Conservation (phyloP, 2,329 filamentous ascomycete species). For the Samsoniella hepiali region DNA sequence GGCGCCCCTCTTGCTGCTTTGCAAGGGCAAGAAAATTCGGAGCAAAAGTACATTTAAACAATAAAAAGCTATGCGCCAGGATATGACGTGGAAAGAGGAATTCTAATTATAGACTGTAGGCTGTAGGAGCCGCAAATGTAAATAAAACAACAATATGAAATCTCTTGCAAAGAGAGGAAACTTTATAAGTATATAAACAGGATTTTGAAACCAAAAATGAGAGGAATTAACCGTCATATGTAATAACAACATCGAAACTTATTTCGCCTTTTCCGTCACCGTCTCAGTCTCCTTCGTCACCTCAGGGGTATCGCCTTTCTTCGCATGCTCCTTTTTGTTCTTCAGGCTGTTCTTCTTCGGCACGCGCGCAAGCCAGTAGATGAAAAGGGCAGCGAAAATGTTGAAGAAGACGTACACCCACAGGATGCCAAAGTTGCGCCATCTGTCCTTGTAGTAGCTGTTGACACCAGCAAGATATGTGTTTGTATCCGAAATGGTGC, state of each 20-base stretch:
- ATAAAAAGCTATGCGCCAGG: neutral
- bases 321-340: conserved; percentile 23
- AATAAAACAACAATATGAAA: neutral
- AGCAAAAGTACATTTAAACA: conserved; percentile 15
- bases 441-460: conserved; percentile 56
- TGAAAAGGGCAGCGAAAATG: conserved; percentile 48
- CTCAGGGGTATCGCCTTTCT: neutral
- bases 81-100: neutral
- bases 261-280: neutral
- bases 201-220: neutral
- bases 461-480: conserved; percentile 45
- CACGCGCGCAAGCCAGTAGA: conserved; percentile 55
- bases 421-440: conserved; percentile 66
- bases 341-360: conserved; percentile 38
- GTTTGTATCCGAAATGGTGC: conserved; percentile 51
- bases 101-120: neutral
- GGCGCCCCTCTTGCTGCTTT: conserved; percentile 16
- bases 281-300: neutral
- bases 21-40: conserved; percentile 14
- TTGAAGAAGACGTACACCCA: conserved; percentile 60
- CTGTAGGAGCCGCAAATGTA: neutral
- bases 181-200: conserved; percentile 7
- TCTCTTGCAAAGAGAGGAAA: neutral
- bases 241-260: neutral
- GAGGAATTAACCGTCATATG: neutral